These are phyloP conservation scores for Didymella arachidicola DNA, from an alignment of 2,329 filamentous ascomycete genomes.

Conservation along the genomic window DNA sequence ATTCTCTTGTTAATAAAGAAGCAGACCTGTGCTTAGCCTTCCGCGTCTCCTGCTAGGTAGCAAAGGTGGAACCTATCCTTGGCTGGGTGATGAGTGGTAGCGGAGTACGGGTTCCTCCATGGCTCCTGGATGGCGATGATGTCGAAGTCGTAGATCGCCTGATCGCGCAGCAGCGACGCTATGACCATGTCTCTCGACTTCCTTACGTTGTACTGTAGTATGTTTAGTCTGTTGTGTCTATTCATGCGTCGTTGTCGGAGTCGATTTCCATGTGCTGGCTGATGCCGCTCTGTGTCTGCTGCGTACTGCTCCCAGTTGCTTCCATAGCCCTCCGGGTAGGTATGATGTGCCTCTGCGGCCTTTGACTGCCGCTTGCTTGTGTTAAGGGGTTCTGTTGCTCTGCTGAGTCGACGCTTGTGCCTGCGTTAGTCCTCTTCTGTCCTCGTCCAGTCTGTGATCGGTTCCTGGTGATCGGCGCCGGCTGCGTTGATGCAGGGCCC, in stretches of 20 bases:
- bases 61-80: not conserved
- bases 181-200: slow-evolving; percentile 35
- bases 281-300: too few relatives aligned
- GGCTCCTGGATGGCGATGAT: slow-evolving; percentile 30
- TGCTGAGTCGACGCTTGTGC: not conserved
- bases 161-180: slow-evolving; percentile 32
- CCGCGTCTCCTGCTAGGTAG: slow-evolving; percentile 17
- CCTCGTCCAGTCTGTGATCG: not conserved
- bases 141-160: slow-evolving; percentile 27
- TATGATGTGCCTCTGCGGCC: not conserved
- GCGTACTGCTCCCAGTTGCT: too few relatives aligned
- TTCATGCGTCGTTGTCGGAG: too few relatives aligned
- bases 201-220: slow-evolving; percentile 34
- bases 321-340: too few relatives aligned
- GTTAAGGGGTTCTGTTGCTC: not conserved
- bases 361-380: not conserved
- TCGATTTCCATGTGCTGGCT: too few relatives aligned
- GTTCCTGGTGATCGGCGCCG: not conserved
- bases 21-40: slow-evolving; percentile 29
- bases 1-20: slow-evolving; percentile 38
- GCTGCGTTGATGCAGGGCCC: not conserved
- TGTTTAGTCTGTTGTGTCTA: slow-evolving; percentile 13
- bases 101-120: slow-evolving; percentile 25
- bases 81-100: slow-evolving; percentile 34
- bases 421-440: too few relatives aligned